Conservation (phyloP, 1,139 yeast species). For the Protomyces inouyei region DNA sequence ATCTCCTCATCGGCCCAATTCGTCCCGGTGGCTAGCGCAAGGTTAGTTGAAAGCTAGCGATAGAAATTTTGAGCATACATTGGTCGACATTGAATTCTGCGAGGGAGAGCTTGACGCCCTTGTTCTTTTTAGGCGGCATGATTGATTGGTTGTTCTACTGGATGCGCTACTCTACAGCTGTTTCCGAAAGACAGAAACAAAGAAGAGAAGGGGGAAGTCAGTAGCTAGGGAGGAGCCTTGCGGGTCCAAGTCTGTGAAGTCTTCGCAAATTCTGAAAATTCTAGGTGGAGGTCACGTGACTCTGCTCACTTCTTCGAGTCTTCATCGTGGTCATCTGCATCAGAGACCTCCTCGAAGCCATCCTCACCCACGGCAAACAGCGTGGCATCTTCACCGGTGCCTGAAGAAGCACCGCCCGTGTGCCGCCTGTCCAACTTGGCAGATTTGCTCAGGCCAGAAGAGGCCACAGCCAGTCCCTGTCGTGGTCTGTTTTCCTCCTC, state of each 20-base stretch:
- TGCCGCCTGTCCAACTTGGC: too few relatives aligned
- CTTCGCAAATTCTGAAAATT: too few relatives aligned
- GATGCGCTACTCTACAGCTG: too few relatives aligned
- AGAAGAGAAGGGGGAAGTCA: too few relatives aligned
- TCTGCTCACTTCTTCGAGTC: too few relatives aligned
- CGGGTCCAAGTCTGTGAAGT: too few relatives aligned
- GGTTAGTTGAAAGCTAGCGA: background rate
- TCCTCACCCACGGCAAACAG: background rate
- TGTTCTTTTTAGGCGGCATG: constrained; percentile 26
- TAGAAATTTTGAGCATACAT: background rate
- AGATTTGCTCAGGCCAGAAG: too few relatives aligned
- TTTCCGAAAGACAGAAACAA: too few relatives aligned
- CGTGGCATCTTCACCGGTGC: background rate
- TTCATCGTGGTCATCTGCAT: background rate
- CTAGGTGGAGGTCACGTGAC: too few relatives aligned
- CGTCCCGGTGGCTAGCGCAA: background rate
- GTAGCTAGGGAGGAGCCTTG: too few relatives aligned
- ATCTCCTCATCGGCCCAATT: constrained; percentile 25
- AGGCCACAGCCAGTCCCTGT: too few relatives aligned
- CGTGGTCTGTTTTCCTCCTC: background rate
- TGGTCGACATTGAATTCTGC: constrained; percentile 23
- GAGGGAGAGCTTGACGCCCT: constrained; percentile 25
- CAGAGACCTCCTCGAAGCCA: background rate
- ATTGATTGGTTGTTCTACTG: background rate
- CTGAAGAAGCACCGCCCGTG: background rate